Base-by-base conservation (phyloP, 2,329 filamentous ascomycete genomes). In the Verticillium alfalfae region DNA sequence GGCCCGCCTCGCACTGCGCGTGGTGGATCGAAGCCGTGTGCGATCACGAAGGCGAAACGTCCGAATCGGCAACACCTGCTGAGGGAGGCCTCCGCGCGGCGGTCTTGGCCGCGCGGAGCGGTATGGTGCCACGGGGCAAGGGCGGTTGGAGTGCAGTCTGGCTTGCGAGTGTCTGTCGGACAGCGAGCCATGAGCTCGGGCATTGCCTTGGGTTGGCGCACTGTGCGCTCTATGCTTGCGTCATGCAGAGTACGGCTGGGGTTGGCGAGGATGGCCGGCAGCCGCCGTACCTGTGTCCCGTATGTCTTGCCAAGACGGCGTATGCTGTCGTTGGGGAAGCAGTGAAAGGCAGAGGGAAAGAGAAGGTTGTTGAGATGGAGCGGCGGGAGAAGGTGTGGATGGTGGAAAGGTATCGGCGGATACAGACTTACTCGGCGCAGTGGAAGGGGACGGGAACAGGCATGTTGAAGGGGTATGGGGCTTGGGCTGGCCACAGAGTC, bases 131-230 rank as follows among this genome's bases (percentile, higher is more conserved):
- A 4, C 62, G 60, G 34, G 68, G 72, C 3, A 37, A 62, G 7
- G 61, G 70, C 1, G 71, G 73, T 1, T 62, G 75, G 0, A 67
- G 71, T 0, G 78, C 72, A 0, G 68, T 88, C 1, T 90, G 87
- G 85, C 79, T 90, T 15, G 79, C 79, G 10, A 78, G 82, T 12
- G 70, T 85, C 2, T 85, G 78, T 59, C 81, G 81, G 58, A 89
- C 88, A 0, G 82, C 81, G 1, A 79, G 80, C 1, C 88, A 91
- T 68, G 88, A 91, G 67, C 72, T 91, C 0, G 85, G 86, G 0
- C 88, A 90, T 70, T 91, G 87, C 67, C 81, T 91, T 41, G 85
- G 84, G 0, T 77, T 91, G 15, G 87, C 72, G 8, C 88, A 91
- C 69, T 91, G 88, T 68, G 74, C 82, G 0, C 89, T 86, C 67